phyloP scores from a whole-genome alignment of 352 stramenopile species.

The Phytopythium kandeliae region DNA sequence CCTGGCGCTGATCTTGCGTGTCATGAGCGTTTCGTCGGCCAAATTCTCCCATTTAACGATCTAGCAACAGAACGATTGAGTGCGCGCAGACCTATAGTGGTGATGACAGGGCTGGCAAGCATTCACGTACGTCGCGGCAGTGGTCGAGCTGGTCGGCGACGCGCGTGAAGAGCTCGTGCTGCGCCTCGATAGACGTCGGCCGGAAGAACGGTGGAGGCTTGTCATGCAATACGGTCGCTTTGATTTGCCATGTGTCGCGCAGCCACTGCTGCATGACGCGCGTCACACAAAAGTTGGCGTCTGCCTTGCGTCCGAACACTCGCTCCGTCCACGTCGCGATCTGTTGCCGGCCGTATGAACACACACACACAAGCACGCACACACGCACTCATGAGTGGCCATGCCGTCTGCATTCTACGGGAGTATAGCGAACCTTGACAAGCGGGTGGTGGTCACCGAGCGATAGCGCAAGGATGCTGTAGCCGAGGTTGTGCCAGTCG shows the following conservation, averaged over 20 bases:
- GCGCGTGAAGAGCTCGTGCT: conserved; percentile 89
- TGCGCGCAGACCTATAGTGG: not conserved
- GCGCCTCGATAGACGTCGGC: conserved; percentile 65
- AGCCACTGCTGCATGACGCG: conserved; percentile 95
- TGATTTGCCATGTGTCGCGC: conserved; percentile 84
- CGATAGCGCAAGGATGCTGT: conserved; percentile 93
- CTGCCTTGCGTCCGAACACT: conserved; percentile 87
- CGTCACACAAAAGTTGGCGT: conserved; percentile 97
- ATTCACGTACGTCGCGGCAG: conserved; percentile 59
- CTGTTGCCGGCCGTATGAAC: too few relatives aligned
- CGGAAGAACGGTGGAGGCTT: conserved; percentile 93
- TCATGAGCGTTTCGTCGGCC: conserved; percentile 63
- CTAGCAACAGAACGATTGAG: conserved; percentile 3
- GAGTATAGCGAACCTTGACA: conserved; percentile 46
- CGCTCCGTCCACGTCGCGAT: conserved; percentile 81
- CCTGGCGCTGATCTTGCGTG: conserved; percentile 26
- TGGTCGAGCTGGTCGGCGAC: conserved; percentile 64
- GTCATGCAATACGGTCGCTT: conserved; percentile 91
- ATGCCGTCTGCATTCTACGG: not conserved
- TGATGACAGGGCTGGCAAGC: not conserved
- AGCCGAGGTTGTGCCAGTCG: conserved; percentile 99
- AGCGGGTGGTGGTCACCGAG: conserved; percentile 49
- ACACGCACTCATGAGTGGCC: not conserved
- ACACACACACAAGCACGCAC: too few relatives aligned
- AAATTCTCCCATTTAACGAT: conserved; percentile 31